A percentile compares a stretch with the other conserved stretches of the same genome.
These are phyloP conservation scores for Pilasporangium apinafurcum DNA, from an alignment of 352 stramenopile species.

Conservation along the genomic window DNA sequence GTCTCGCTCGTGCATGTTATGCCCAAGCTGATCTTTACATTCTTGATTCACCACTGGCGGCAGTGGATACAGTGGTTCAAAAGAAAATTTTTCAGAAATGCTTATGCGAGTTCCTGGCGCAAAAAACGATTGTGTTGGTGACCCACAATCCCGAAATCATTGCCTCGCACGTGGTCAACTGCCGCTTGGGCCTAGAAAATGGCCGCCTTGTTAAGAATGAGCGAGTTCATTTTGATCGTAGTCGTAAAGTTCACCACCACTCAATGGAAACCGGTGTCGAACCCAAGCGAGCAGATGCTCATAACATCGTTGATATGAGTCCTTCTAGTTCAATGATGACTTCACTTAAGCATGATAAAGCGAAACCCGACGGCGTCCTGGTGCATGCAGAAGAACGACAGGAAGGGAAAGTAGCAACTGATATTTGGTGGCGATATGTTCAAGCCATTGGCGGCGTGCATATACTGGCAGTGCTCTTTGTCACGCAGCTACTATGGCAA, in stretches of 20 bases:
- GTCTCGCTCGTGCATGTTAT: constrained; percentile 61
- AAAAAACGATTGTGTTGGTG: constrained; percentile 80
- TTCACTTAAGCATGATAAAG: not conserved
- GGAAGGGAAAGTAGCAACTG: constrained; percentile 2
- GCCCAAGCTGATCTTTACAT: constrained; percentile 60
- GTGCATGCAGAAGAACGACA: constrained; percentile 2
- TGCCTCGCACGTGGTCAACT: constrained; percentile 16
- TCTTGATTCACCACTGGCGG: constrained; percentile 89
- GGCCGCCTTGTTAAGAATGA: constrained; percentile 4
- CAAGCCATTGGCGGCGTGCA: constrained; percentile 1
- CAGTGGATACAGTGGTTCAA: constrained; percentile 92
- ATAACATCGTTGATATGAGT: too few species aligned
- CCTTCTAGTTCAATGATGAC: not conserved
- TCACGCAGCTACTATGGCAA: constrained; percentile 14
- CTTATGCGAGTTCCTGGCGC: constrained; percentile 13
- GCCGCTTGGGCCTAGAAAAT: constrained; percentile 17
- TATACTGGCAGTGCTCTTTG: not conserved
- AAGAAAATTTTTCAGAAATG: constrained; percentile 77
- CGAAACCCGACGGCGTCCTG: not conserved
- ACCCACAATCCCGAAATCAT: constrained; percentile 85
- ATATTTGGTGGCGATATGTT: constrained; percentile 6
- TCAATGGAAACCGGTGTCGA: too few species aligned
- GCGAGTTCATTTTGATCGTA: too few species aligned
- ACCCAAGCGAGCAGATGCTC: too few species aligned
- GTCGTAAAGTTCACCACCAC: too few species aligned